Conservation (phyloP, 2,329 filamentous ascomycete species). For the Rhynchosporium secalis region DNA sequence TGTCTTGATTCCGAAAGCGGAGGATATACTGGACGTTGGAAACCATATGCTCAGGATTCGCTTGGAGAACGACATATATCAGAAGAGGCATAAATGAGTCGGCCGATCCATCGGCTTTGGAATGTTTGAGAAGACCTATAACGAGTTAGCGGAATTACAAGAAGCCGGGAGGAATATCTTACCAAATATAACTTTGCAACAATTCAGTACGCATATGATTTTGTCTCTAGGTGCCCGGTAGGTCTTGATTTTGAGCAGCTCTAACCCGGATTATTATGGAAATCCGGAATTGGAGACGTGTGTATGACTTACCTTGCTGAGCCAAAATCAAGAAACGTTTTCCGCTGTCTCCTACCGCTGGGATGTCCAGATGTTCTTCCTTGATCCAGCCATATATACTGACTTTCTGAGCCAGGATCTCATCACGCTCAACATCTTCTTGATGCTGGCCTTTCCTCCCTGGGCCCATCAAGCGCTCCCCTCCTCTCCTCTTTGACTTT, state of each 20-base stretch:
- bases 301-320: constrained; percentile 66
- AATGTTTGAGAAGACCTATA: constrained; percentile 80
- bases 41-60: constrained; percentile 91
- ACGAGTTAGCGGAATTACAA: constrained; percentile 26
- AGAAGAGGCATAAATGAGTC: constrained; percentile 94
- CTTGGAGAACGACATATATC: constrained; percentile 93
- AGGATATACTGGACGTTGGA: constrained; percentile 98
- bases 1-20: constrained; percentile 95
- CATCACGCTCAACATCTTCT: constrained; percentile 94
- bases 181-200: constrained; percentile 99
- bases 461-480: constrained; percentile 69
- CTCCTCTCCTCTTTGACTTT: constrained; percentile 67
- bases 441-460: constrained; percentile 95
- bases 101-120: constrained; percentile 90
- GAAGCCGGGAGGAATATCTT: constrained; percentile 33
- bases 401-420: constrained; percentile 94
- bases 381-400: constrained; percentile 94
- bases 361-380: constrained; percentile 92
- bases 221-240: constrained; percentile 98
- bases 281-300: background rate
- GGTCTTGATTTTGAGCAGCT: constrained; percentile 92
- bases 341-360: constrained; percentile 79
- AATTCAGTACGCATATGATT: constrained; percentile 97
- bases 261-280: constrained; percentile 48
- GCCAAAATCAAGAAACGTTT: constrained; percentile 85